Evolutionary conservation across 176 grass and related monocot species (phyloP).

Genomic region (Musa itinerans): DNA sequence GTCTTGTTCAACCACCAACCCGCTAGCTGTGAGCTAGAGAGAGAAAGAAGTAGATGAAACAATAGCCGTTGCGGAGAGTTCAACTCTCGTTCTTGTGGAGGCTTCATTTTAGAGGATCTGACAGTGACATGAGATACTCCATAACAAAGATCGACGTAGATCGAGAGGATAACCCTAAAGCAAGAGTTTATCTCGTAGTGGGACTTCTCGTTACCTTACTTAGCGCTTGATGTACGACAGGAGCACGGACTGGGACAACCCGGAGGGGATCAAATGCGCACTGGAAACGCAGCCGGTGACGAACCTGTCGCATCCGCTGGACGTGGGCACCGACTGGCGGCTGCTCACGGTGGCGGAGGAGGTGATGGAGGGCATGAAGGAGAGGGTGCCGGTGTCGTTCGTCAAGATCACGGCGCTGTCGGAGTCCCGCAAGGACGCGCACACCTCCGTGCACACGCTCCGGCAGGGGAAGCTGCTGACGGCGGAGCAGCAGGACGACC

Average conservation of each 20-base stretch:
- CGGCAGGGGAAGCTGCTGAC: conserved; percentile 81
- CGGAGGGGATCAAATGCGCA: conserved; percentile 71
- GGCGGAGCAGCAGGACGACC: conserved; percentile 64
- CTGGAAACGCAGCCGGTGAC: conserved; percentile 59
- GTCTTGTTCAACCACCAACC: too few relatives aligned
- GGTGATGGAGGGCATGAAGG: conserved; percentile 42
- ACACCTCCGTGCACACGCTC: conserved; percentile 81
- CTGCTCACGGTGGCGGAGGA: conserved; percentile 36
- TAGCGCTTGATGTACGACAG: conserved; percentile 8
- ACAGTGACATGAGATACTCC: too few relatives aligned
- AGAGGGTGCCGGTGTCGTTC: conserved; percentile 55
- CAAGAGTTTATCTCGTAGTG: not conserved
- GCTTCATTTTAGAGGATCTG: too few relatives aligned
- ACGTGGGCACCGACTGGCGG: conserved; percentile 83
- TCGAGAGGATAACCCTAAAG: too few relatives aligned
- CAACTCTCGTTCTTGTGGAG: too few relatives aligned
- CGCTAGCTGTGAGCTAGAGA: too few relatives aligned
- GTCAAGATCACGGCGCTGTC: conserved; percentile 87
- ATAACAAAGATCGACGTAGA: too few relatives aligned
- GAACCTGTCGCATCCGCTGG: conserved; percentile 44
- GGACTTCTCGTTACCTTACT: not conserved
- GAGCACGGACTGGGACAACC: conserved; percentile 65
- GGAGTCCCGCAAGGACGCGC: conserved; percentile 76
- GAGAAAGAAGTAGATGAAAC: too few relatives aligned
- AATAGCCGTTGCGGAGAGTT: too few relatives aligned